Evolutionary conservation across 2,329 filamentous ascomycete genomes (phyloP).

Genomic region (Ophiostoma angusticollis): DNA sequence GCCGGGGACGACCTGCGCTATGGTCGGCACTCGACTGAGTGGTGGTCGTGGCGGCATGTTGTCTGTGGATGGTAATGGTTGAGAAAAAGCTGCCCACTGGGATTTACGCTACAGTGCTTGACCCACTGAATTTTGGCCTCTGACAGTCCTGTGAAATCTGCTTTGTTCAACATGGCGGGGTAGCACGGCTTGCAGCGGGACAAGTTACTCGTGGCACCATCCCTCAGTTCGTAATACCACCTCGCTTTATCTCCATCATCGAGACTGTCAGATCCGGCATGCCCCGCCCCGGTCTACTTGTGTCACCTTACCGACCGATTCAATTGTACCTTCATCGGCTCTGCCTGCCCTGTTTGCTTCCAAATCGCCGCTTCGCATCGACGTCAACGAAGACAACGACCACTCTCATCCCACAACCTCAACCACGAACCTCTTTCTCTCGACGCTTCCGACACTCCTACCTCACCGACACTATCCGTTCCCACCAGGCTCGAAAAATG

Average conservation of each 20-base stretch:
- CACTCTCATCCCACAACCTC: neutral
- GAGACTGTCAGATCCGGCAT: slow-evolving; percentile 4
- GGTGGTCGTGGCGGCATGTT: slow-evolving; percentile 2
- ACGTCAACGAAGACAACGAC: neutral
- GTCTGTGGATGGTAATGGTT: neutral
- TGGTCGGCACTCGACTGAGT: slow-evolving; percentile 5
- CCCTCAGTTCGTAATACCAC: neutral
- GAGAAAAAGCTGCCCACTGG: too few species aligned
- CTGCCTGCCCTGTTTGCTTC: neutral
- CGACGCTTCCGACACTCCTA: slow-evolving; percentile 26
- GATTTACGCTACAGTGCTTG: too few species aligned
- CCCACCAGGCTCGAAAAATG: slow-evolving; percentile 62
- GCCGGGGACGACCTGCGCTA: slow-evolving; percentile 41
- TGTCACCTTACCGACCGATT: slow-evolving; percentile 13
- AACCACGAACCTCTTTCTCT: neutral
- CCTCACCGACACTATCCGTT: slow-evolving; percentile 38
- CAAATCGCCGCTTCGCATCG: too few species aligned
- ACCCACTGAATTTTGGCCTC: too few species aligned
- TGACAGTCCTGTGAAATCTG: too few species aligned
- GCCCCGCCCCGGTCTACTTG: slow-evolving; percentile 11
- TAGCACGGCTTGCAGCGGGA: slow-evolving; percentile 6
- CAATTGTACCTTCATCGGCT: slow-evolving; percentile 9
- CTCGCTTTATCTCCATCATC: neutral
- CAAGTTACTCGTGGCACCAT: slow-evolving; percentile 2
- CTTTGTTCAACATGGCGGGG: slow-evolving; percentile 1